Conservation (phyloP, 148 eudicot genomes). For the Camellia sinensis region DNA sequence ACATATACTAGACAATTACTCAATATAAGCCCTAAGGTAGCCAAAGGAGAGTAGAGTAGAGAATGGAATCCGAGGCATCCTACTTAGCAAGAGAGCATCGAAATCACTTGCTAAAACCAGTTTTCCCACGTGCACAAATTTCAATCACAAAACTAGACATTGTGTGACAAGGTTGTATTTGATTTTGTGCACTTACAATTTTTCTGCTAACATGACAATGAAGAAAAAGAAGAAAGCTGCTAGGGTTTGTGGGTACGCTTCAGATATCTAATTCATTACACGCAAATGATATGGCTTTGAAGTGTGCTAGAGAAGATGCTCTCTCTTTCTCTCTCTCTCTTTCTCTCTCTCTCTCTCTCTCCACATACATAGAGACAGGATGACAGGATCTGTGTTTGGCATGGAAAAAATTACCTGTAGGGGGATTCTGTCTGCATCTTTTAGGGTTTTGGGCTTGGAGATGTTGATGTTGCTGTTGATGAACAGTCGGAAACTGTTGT, state of each 20-base stretch:
- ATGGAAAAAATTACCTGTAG: slow-evolving; percentile 12
- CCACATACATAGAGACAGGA: neutral
- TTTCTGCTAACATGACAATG: too few species aligned
- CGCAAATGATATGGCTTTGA: slow-evolving; percentile 6
- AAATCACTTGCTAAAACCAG: too few species aligned
- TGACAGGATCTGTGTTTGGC: neutral
- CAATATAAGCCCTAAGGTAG: too few species aligned
- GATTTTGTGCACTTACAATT: too few species aligned
- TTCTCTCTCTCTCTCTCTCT: slow-evolving; percentile 5
- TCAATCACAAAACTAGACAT: too few species aligned
- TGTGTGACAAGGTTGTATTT: too few species aligned
- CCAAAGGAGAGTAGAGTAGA: too few species aligned
- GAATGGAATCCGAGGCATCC: too few species aligned
- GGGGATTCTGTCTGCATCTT: slow-evolving; percentile 8
- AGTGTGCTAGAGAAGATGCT: neutral
- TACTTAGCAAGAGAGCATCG: too few species aligned
- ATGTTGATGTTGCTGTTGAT: slow-evolving; percentile 10
- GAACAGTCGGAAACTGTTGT: slow-evolving; percentile 13
- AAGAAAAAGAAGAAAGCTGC: neutral
- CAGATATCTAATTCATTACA: neutral
- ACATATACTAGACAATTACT: too few species aligned
- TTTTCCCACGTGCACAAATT: too few species aligned
- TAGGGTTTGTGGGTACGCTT: slow-evolving; percentile 8
- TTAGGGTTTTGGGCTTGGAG: slow-evolving; percentile 10
- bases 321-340: neutral